Evolutionary conservation across 441 rosid genomes (phyloP), one percentile per base, ranked within the genome.

Genomic region (Erodium moschatum): DNA sequence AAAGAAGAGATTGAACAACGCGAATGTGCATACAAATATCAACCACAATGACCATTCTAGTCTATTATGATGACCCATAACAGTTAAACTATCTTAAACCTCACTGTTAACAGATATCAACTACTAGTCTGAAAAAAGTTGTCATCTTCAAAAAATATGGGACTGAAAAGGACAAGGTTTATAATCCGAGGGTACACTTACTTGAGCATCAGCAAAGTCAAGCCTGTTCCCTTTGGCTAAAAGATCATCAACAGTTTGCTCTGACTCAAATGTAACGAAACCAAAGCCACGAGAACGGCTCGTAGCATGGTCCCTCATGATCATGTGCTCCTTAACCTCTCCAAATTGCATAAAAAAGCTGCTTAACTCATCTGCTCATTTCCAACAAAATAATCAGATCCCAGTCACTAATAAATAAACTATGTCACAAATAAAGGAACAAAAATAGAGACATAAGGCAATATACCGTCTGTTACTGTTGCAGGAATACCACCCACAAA

Each of bases 251-350:
- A 87, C 92, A 24, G 83, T 84, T 42, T 84, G 82, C 77, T 87
- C 92, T 0, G 81, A 75, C 16, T 87, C 88, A 66, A 79, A 87
- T 31, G 90, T 85, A 38, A 87, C 80, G 78, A 87, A 87, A 42
- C 92, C 92, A 68, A 85, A 87, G 12, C 92, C 92, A 65, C 92
- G 92, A 8, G 92, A 87, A 70, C 92, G 86, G 73, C 82, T 83
- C 66, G 92, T 84, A 40, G 85, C 64, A 78, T 87, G 90, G 69
- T 87, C 92, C 70, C 85, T 83, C 87, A 87, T 85, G 70, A 87
- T 85, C 74, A 84, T 87, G 76, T 87, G 87, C 69, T 87, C 92
- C 54, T 78, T 86, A 7, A 87, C 85, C 73, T 85, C 92, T 38
- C 92, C 89, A 76, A 75, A 84, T 67, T 87, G 88, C 75, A 71